phyloP scores from a whole-genome alignment of 441 rosid genomes.

The Euphorbia schlechtendalii region DNA sequence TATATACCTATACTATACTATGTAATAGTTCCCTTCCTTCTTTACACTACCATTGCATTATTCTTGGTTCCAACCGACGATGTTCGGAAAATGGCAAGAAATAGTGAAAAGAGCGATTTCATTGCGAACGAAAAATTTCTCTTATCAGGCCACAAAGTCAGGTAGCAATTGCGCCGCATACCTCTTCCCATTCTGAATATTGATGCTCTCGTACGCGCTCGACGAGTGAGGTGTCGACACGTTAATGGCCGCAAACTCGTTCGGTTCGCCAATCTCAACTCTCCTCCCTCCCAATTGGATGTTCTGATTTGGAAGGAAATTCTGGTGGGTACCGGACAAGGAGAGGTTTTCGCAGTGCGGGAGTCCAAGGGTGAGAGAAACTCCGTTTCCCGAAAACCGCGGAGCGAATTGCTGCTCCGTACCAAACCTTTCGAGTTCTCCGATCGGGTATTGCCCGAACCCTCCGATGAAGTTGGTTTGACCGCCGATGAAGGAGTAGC shows the following conservation, averaged over 20 bases:
- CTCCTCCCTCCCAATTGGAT: constrained; percentile 75
- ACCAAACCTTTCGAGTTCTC: constrained; percentile 73
- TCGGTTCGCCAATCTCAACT: constrained; percentile 56
- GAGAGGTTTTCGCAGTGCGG: constrained; percentile 77
- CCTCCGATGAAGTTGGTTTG: constrained; percentile 69
- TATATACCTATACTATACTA: constrained; percentile 40
- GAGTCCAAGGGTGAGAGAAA: constrained; percentile 82
- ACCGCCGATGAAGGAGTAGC: constrained; percentile 66
- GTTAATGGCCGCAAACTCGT: constrained; percentile 53
- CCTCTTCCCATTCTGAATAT: constrained; percentile 77
- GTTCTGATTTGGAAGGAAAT: constrained; percentile 72
- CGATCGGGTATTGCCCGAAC: constrained; percentile 87
- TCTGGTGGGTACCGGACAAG: constrained; percentile 61
- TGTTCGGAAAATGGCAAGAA: constrained; percentile 14
- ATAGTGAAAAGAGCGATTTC: constrained; percentile 25
- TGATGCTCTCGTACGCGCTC: constrained; percentile 54
- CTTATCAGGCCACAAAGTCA: constrained; percentile 72
- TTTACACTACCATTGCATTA: constrained; percentile 46
- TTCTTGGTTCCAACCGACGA: constrained; percentile 19
- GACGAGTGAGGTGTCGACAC: constrained; percentile 63
- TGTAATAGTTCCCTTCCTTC: constrained; percentile 33
- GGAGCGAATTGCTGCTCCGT: constrained; percentile 60
- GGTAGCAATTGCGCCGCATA: constrained; percentile 80
- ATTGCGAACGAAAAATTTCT: no score
- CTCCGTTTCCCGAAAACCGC: constrained; percentile 72